Conservation (phyloP, 2,329 filamentous ascomycete species). For the Colletotrichum tropicale region DNA sequence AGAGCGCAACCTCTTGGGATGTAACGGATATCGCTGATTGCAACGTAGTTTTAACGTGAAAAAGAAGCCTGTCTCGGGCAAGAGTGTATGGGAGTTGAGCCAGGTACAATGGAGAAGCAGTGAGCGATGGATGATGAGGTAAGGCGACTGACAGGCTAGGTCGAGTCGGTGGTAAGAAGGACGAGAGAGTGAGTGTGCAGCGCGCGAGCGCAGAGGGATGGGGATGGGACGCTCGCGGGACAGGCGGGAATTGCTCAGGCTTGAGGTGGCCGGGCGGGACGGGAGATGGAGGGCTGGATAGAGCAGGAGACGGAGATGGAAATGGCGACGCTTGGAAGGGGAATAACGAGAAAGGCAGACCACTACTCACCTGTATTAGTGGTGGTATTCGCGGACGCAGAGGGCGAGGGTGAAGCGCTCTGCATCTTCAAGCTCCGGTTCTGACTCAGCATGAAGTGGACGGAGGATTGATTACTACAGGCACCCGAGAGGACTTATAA, state of each 20-base stretch:
- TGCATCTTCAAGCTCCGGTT: conserved; percentile 24
- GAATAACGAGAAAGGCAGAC: not conserved
- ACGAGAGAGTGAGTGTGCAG: not conserved
- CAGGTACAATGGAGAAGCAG: not conserved
- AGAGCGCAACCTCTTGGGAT: not conserved
- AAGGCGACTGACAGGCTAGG: conserved; percentile 1
- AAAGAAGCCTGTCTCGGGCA: not conserved
- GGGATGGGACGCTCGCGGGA: not conserved
- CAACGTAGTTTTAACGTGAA: conserved; percentile 2
- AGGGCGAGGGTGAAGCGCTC: conserved; percentile 20
- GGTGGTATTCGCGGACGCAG: conserved; percentile 21
- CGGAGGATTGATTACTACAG: conserved; percentile 23
- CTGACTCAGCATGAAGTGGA: conserved; percentile 24
- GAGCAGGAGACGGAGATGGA: not conserved
- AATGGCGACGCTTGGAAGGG: not conserved
- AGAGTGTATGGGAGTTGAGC: not conserved
- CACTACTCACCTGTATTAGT: conserved; percentile 20
- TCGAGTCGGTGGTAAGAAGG: not conserved
- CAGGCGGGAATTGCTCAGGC: not conserved
- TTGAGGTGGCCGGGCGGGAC: not conserved
- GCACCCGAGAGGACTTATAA: conserved; percentile 18
- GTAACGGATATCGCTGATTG: conserved; percentile 4
- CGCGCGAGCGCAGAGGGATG: not conserved
- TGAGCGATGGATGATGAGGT: conserved; percentile 4
- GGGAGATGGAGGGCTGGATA: not conserved